Evolutionary conservation across 495 filamentous ascomycete genomes (phyloP), one percentile per base, ranked within the genome.

Genomic region (Cairneyella variabilis): DNA sequence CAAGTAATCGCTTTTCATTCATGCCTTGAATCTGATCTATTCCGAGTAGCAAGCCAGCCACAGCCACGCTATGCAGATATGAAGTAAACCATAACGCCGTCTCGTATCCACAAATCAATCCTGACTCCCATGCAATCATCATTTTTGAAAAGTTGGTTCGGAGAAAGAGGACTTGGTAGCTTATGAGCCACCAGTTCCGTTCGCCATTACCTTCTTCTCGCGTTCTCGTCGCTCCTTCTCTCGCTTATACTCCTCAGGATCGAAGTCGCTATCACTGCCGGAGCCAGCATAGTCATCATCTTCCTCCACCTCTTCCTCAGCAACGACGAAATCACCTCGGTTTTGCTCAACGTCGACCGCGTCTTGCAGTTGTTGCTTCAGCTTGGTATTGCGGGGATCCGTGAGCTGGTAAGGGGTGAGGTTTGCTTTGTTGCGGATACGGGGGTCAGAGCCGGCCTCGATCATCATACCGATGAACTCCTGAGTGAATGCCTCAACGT

Each of bases 391-490:
- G 46, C 86, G 62, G 18, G 85, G 84, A 64, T 91, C 88, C 23
- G 83, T 84, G 17, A 91, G 73, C 62, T 90, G 85, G 52, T 77
- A 56, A 18, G 88, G 76, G 48, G 80, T 84, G 48, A 89, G 71
- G 30, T 82, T 83, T 4, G 80, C 83, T 65, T 88, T 88, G 64
- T 91, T 91, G 32, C 78, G 70, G 66, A 83, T 75, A 59, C 82
- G 76, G 22, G 88, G 85, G 70, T 92, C 87, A 56, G 83, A 86
- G 32, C 93, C 93, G 40, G 93, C 93, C 66, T 98, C 93, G 48
- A 95, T 78, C 79, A 97, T 84, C 80, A 98, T 91, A 53, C 84
- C 83, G 56, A 96, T 81, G 60, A 96, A 79, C 2, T 80, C 76
- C 57, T 76, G 67, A 39, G 86, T 90, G 27, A 83, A 77, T 52